Evolutionary conservation across 2,329 filamentous ascomycete species (phyloP).

Genomic region (Grosmannia clavigera): DNA sequence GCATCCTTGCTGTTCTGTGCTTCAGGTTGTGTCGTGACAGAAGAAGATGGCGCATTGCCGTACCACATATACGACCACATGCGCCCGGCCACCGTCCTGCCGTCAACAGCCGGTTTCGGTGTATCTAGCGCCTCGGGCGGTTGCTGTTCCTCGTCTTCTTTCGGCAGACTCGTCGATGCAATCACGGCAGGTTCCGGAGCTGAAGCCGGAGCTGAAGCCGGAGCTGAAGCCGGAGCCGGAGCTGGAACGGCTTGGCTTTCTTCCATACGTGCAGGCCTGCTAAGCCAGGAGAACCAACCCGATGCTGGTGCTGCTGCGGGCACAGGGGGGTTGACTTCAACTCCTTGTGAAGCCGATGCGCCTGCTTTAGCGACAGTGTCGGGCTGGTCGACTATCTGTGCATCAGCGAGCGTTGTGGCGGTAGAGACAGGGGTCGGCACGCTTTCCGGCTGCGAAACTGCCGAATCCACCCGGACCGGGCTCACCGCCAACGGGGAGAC

Average conservation of each 20-base stretch:
- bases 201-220: slow-evolving; percentile 4
- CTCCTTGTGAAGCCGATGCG: neutral
- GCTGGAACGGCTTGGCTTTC: slow-evolving; percentile 10
- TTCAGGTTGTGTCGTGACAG: slow-evolving; percentile 3
- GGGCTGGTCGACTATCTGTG: neutral
- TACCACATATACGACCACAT: slow-evolving; percentile 22
- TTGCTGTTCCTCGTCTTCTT: slow-evolving; percentile 6
- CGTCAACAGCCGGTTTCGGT: slow-evolving; percentile 5
- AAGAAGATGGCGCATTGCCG: slow-evolving; percentile 1
- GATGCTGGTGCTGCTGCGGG: neutral
- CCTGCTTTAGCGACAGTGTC: neutral
- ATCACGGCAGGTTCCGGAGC: slow-evolving; percentile 2
- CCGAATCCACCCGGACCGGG: neutral
- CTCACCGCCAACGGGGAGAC: neutral
- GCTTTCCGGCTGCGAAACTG: neutral
- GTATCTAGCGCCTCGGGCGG: neutral
- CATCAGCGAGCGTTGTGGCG: neutral
- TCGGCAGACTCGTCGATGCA: slow-evolving; percentile 3
- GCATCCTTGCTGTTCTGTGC: slow-evolving; percentile 2
- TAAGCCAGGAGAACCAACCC: slow-evolving; percentile 11
- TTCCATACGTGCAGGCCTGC: slow-evolving; percentile 5
- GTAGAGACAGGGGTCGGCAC: too few relatives aligned
- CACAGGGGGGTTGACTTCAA: neutral
- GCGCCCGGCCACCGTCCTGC: slow-evolving; percentile 8
- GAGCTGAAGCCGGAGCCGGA: too few relatives aligned